Percentiles rank a stretch among this genome's conserved stretches.
phyloP scores from a whole-genome alignment of 2,329 filamentous ascomycete genomes.

The Epichloe bromicola region DNA sequence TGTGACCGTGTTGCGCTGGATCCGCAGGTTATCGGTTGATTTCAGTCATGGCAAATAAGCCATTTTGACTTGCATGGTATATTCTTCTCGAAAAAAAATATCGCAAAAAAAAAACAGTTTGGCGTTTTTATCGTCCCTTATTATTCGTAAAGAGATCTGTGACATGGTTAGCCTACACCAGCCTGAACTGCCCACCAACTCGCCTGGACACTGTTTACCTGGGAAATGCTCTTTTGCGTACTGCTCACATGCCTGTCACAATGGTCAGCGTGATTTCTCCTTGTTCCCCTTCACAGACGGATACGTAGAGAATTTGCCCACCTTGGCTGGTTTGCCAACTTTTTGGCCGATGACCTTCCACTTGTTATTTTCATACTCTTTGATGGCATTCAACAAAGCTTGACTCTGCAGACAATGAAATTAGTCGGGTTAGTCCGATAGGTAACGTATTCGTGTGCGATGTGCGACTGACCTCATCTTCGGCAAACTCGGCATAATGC shows the following conservation, averaged over 20 bases:
- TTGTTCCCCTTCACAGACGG: background rate
- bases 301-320: slow-evolving; percentile 8
- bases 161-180: slow-evolving; percentile 13
- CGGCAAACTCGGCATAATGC: slow-evolving; percentile 97
- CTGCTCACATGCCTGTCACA: slow-evolving; percentile 44
- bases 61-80: background rate
- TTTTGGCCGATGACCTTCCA: slow-evolving; percentile 97
- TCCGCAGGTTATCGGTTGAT: background rate
- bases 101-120: background rate
- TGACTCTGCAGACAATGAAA: slow-evolving; percentile 42
- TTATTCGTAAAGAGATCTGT: slow-evolving; percentile 26
- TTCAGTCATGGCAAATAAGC: background rate
- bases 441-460: background rate
- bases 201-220: slow-evolving; percentile 22
- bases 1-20: background rate
- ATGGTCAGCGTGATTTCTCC: slow-evolving; percentile 3
- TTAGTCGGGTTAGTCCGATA: background rate
- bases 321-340: slow-evolving; percentile 93
- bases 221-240: slow-evolving; percentile 94
- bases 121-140: slow-evolving; percentile 22
- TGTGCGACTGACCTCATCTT: slow-evolving; percentile 64
- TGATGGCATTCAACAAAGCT: slow-evolving; percentile 82
- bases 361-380: slow-evolving; percentile 96
- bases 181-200: background rate
- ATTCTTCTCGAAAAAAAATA: background rate